A percentile compares a stretch with the other conserved stretches of the same genome.
These are phyloP conservation scores for Dactylellina parvicollis DNA, from an alignment of 2,329 filamentous ascomycete species.

Conservation along the genomic window DNA sequence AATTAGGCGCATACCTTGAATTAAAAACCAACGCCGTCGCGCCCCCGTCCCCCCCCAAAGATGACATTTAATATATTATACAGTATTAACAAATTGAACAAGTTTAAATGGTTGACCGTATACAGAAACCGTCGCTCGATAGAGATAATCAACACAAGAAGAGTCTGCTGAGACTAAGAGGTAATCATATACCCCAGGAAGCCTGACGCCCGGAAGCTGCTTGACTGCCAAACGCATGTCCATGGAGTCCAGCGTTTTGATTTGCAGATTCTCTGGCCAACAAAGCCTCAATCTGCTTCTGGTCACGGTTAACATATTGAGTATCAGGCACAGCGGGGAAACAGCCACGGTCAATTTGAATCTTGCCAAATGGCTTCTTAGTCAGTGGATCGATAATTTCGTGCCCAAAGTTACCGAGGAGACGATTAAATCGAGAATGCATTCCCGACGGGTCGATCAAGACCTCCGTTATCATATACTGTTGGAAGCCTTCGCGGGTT, in stretches of 20 bases:
- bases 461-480: conserved; percentile 37
- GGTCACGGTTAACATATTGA: conserved; percentile 21
- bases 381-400: conserved; percentile 44
- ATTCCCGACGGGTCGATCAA: conserved; percentile 37
- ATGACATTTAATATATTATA: too few relatives aligned
- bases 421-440: conserved; percentile 29
- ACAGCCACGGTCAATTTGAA: conserved; percentile 30
- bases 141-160: too few relatives aligned
- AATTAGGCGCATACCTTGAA: too few relatives aligned
- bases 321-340: conserved; percentile 27
- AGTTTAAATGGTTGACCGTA: too few relatives aligned
- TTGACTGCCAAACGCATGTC: neutral
- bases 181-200: conserved; percentile 38
- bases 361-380: conserved; percentile 31
- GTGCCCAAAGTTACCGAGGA: conserved; percentile 28
- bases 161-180: neutral
- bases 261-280: conserved; percentile 9
- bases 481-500: conserved; percentile 38
- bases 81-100: too few relatives aligned
- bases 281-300: conserved; percentile 30
- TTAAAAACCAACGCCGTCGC: too few relatives aligned
- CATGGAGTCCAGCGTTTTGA: neutral
- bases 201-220: neutral
- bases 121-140: too few relatives aligned
- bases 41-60: too few relatives aligned